These are phyloP conservation scores for Heliophila coronopifolia DNA, from an alignment of 441 rosid species.

Conservation along the genomic window DNA sequence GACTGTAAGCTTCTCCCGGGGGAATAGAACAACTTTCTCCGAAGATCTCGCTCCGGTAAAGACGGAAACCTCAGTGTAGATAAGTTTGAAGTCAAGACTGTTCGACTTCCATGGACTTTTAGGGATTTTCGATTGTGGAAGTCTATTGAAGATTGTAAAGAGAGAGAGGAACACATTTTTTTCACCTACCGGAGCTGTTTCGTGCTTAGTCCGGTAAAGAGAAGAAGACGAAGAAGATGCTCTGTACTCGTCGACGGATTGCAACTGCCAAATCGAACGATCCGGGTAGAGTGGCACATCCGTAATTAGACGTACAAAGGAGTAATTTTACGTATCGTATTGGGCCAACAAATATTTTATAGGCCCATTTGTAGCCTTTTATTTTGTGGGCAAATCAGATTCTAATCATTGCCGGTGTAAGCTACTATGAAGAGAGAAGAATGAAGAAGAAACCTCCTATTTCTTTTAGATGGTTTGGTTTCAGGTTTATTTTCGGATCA, in stretches of 20 bases:
- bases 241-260: neutral
- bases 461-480: too few relatives aligned
- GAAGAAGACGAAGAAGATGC: constrained; percentile 12
- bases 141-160: constrained; percentile 16
- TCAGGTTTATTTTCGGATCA: too few relatives aligned
- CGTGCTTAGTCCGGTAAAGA: neutral
- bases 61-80: constrained; percentile 11
- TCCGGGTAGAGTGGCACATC: constrained; percentile 8
- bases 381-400: neutral
- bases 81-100: constrained; percentile 8
- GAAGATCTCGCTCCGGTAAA: constrained; percentile 11
- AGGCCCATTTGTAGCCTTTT: constrained; percentile 1
- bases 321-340: too few relatives aligned
- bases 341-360: neutral
- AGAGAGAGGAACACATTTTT: constrained; percentile 28
- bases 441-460: too few relatives aligned
- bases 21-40: constrained; percentile 9
- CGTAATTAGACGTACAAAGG: too few relatives aligned
- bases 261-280: constrained; percentile 14
- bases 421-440: too few relatives aligned
- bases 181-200: constrained; percentile 1
- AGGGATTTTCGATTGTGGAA: neutral
- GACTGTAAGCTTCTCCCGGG: neutral
- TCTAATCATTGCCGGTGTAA: too few relatives aligned
- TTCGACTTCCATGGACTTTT: constrained; percentile 15